Percentiles rank a stretch among this genome's conserved stretches.
Evolutionary conservation across 176 grass and related monocot species (phyloP).

Genomic region (Triticum turgidum): DNA sequence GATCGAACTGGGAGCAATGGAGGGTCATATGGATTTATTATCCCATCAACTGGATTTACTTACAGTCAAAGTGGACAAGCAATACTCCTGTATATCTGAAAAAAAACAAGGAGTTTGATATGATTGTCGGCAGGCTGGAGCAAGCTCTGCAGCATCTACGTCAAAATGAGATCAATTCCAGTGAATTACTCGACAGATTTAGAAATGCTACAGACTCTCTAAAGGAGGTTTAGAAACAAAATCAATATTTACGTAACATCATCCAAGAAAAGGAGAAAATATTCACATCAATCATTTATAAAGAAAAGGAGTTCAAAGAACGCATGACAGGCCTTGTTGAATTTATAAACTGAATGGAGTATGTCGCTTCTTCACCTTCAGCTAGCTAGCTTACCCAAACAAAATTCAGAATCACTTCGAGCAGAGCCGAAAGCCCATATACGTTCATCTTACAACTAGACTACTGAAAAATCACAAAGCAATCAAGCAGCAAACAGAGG

Average conservation of each 20-base stretch:
- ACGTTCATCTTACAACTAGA: too few species aligned
- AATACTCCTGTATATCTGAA: slow-evolving; percentile 24
- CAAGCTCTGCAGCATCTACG: slow-evolving; percentile 35
- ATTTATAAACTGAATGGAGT: too few species aligned
- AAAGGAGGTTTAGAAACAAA: slow-evolving; percentile 40
- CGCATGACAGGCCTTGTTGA: too few species aligned
- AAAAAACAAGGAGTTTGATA: not conserved
- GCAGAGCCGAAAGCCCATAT: too few species aligned
- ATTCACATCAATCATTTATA: not conserved
- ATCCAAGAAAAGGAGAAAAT: slow-evolving; percentile 39
- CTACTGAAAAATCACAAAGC: too few species aligned
- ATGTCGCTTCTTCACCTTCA: too few species aligned
- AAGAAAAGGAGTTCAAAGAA: slow-evolving; percentile 29
- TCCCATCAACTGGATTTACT: not conserved
- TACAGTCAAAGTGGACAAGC: slow-evolving; percentile 27
- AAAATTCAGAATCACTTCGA: too few species aligned
- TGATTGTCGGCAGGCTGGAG: slow-evolving; percentile 26
- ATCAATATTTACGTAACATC: slow-evolving; percentile 9
- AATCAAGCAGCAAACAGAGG: too few species aligned
- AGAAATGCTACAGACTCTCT: not conserved
- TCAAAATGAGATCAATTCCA: slow-evolving; percentile 28
- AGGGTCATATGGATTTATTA: slow-evolving; percentile 22
- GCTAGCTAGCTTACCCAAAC: too few species aligned
- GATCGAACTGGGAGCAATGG: slow-evolving; percentile 28
- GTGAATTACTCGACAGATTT: slow-evolving; percentile 33